Base-by-base conservation (phyloP, 177 flowering plant species). In the Vitis hybrid region DNA sequence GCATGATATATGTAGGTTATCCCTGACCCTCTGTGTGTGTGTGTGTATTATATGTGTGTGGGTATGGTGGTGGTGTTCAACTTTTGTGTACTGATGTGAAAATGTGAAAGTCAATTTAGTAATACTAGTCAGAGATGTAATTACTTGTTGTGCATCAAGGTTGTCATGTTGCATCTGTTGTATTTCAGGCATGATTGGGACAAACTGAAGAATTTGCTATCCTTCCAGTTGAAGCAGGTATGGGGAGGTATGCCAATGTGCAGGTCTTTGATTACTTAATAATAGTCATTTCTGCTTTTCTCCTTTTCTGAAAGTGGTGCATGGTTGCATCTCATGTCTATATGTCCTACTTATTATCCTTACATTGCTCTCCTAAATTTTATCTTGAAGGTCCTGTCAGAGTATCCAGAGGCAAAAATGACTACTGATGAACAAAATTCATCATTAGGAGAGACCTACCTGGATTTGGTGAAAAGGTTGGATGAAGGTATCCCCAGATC, bases 141-240 rank as follows among this genome's bases (percentile, higher is more conserved):
- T 48, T 54, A 68, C 45, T 34, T 48, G 30, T 11, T 45, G 23
- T 55, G 67, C 7, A 11, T 10, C 49, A 51, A 70, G 49, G 49
- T 66, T 63, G 51, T 56, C 52, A 19, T 65, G 6, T 75, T 39
- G 30, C 59, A 51, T 62, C 4, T 65, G n/a, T 67, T 71, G 34
- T 69, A 15, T 15, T 49, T 62, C 84, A 94, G 98, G 97, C 84
- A 82, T 79, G 89, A 85, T 15, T 94, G 98, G 98, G 87, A 85
- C 62, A 83, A 83, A 63, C 60, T 94, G 76, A 89, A 86, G 83
- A 75, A 70, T 64, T 75, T 90, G 80, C 80, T 94, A 63, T 90
- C 94, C 67, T 85, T 81, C 81, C 80, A 85, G 81, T 81, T 94
- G 84, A 94, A 90, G 91, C 89, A 92, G 98, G 98, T 94, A 92